Evolutionary conservation across 2,329 filamentous ascomycete species (phyloP), one percentile per base, ranked within the genome.

Genomic region (Colletotrichum costaricense): DNA sequence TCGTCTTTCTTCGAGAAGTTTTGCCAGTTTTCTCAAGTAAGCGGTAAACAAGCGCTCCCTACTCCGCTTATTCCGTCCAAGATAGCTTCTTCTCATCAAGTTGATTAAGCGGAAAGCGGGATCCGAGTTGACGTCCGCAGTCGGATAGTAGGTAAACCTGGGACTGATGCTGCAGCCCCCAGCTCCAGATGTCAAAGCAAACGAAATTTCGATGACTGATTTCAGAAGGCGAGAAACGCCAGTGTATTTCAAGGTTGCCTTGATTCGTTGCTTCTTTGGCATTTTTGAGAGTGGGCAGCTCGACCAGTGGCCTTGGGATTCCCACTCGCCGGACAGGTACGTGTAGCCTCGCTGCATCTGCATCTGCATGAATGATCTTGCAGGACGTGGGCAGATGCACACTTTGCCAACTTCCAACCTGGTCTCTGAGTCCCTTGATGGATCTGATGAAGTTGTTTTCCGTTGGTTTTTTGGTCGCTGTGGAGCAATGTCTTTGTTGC

Each of bases 371-470:
- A 0, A 30, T 4, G 7, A 16, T 11, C 22, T 12, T 12, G 1
- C 9, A 7, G n/a, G 28, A 5, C 16, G 9, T 8, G 30, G 52
- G 35, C 63, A 65, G 7, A 30, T 65, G n/a, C 63, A 65, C 3
- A 16, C 0, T n/a, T 2, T 42, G 7, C 12, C 3, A 12, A 5
- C 16, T 8, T 12, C 1, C 5, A 7, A 1, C 14, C 0, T 2
- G 1, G 7, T 8, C 9, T 3, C 1, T 0, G 5, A 24, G 54
- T 28, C 16, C 2, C 4, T 12, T 28, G n/a, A 19, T 28, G 22
- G 4, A 11, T 28, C 16, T 55, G 38, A 16, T 2, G 38, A 12
- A 16, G 8, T 22, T 16, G 2, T 6, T 26, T 22, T 5, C 12
- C 19, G 9, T 2, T 55, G 52, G 3, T 1, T 12, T 1, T 22